Base-by-base conservation (phyloP, 805 yeast genomes). In the Tetrapisispora nanseiensis region DNA sequence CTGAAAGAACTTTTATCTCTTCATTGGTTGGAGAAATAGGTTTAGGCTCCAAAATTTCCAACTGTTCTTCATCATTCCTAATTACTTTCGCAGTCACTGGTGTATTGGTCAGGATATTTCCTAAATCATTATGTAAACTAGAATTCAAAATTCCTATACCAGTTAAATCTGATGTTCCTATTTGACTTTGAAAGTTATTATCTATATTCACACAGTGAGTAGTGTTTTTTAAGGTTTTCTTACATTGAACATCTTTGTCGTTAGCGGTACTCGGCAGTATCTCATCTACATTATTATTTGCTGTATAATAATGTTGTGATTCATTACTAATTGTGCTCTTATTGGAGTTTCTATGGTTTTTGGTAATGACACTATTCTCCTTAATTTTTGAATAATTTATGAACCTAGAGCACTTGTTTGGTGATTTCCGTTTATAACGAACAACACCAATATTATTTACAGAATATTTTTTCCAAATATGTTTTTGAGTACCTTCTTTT, bases 241-340 rank as follows among this genome's bases (percentile, higher is more conserved):
- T n/a, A n/a, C n/a, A n/a, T n/a, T n/a, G n/a, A n/a, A n/a, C n/a
- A n/a, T n/a, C n/a, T n/a, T n/a, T n/a, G n/a, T n/a, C n/a, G n/a
- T n/a, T n/a, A n/a, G n/a, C n/a, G n/a, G n/a, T n/a, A n/a, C n/a
- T n/a, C n/a, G n/a, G n/a, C n/a, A n/a, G n/a, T 29, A 24, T 23
- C n/a, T 29, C 18, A 29, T 11, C 18, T 13, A 19, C 19, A 6
- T 18, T 10, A 32, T 32, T 32, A 13, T 32, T 26, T 16, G 39
- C 39, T n/a, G 39, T 23, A 26, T 26, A 36, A 26, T 36, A 36
- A 26, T 11, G 11, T 20, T 36, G 32, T 15, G 39, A 36, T 12
- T 26, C 31, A 18, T 26, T 18, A 6, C 24, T 32, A 6, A 18
- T 19, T 20, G 15, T 13, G 21, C 18, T 22, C 23, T 10, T 20